Evolutionary conservation across 176 grass and related monocot species (phyloP).

Genomic region (Guadua angustifolia): DNA sequence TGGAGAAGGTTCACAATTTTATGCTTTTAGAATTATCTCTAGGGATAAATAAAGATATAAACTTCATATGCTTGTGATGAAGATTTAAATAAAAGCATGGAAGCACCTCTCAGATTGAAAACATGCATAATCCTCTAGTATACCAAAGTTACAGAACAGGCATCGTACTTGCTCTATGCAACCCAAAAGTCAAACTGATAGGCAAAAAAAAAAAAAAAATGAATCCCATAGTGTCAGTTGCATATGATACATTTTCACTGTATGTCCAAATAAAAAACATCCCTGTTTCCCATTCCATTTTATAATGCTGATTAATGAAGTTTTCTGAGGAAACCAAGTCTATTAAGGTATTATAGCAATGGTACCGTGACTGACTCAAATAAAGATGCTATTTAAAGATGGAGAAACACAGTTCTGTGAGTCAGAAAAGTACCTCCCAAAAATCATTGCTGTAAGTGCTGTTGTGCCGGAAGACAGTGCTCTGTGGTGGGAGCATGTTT

Average conservation of each 20-base stretch:
- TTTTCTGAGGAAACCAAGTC: not conserved
- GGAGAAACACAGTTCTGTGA: not conserved
- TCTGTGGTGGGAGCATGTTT: slow-evolving; percentile 60
- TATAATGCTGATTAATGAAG: not conserved
- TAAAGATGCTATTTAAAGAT: slow-evolving; percentile 24
- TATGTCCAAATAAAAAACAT: not conserved
- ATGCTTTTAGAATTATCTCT: slow-evolving; percentile 22
- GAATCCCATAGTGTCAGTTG: not conserved
- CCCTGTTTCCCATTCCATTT: not conserved
- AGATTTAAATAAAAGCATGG: no score
- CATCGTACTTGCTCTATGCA: not conserved
- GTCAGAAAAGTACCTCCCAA: slow-evolving; percentile 70
- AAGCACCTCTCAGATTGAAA: no score
- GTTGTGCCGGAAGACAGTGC: slow-evolving; percentile 81
- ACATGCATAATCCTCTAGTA: not conserved
- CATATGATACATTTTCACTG: not conserved
- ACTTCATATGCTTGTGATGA: slow-evolving; percentile 20
- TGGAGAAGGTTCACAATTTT: not conserved
- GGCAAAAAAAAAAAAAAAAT: not conserved
- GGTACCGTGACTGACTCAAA: not conserved
- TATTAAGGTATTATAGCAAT: not conserved
- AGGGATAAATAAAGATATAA: not conserved
- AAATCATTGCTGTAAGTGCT: slow-evolving; percentile 82
- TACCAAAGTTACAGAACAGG: not conserved
- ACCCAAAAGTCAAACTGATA: not conserved